Base-by-base conservation (phyloP, 148 eudicot genomes). In the Vaccinium darrowii region DNA sequence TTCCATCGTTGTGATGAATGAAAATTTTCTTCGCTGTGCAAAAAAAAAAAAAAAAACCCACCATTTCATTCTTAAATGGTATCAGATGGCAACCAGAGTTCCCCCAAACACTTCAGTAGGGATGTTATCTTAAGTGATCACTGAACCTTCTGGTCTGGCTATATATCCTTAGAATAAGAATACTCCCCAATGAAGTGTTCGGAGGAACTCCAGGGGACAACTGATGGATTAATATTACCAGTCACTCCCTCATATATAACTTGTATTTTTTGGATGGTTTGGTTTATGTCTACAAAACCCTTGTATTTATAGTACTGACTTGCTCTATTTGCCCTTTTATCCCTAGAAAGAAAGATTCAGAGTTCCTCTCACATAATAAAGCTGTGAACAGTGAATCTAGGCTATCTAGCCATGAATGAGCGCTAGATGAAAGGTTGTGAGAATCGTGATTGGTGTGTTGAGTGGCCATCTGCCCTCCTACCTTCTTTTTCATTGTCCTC, bases 321-420 rank as follows among this genome's bases (percentile, higher is more conserved):
- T 18, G 8, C 21, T 16, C 51, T 19, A n/a, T 33, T 39, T 18
- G 23, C 15, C 9, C 23, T 53, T 54, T 57, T 80, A 57, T 16
- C n/a, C 27, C 51, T 4, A 9, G n/a, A 56, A 33, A 30, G 63
- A 25, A 52, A 50, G 57, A 30, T 15, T 18, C 25, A 15, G 56
- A 76, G 21, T 76, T 49, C 23, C 30, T 23, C 9, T 14, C 18
- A 30, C 11, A 60, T 3, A 3, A 56, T 18, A 79, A 79, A 56
- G 69, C 67, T 53, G 43, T 54, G 25, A 57, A n/a, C 3, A 18
- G 19, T 86, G 88, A 82, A 86, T 74, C 72, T 83, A 83, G 83
- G n/a, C n/a, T n/a, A n/a, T n/a, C n/a, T n/a, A n/a, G n/a, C 54
- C 85, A 56, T 71, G 39, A 47, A 73, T 54, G 51, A 78, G 82